Percentiles rank a stretch among this genome's conserved stretches.
Evolutionary conservation across 1,139 yeast genomes (phyloP).

Genomic region (Sugiyamaella sp.): DNA sequence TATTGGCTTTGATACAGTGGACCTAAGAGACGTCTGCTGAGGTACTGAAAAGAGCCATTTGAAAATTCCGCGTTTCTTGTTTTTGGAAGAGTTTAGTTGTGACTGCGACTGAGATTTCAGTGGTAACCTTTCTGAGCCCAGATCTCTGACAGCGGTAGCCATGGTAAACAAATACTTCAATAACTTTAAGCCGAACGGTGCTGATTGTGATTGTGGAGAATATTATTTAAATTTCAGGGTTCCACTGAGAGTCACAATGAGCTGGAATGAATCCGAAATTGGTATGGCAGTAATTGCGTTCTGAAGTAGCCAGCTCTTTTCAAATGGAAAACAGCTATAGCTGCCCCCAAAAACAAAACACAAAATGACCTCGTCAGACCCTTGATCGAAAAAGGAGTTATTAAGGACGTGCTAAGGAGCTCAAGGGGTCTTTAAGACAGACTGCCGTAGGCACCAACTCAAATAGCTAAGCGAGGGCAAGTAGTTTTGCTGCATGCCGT

Average conservation of each 20-base stretch:
- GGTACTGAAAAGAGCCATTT: slow-evolving; percentile 27
- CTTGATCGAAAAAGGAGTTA: too few relatives aligned
- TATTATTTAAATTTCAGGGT: too few relatives aligned
- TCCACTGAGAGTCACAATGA: too few relatives aligned
- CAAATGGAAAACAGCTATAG: too few relatives aligned
- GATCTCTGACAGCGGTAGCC: slow-evolving; percentile 1
- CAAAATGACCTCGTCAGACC: too few relatives aligned
- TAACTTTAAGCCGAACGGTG: background rate
- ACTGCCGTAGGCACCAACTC: background rate
- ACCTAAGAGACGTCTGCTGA: slow-evolving; percentile 15
- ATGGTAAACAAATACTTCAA: background rate
- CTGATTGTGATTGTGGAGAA: too few relatives aligned
- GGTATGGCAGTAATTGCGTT: too few relatives aligned
- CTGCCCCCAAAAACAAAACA: too few relatives aligned
- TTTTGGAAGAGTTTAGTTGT: slow-evolving; percentile 2
- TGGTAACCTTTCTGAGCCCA: background rate
- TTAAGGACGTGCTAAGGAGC: background rate
- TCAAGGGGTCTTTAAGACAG: background rate
- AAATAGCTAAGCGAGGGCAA: background rate
- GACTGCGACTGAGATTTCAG: slow-evolving; percentile 5
- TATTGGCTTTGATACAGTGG: slow-evolving; percentile 13
- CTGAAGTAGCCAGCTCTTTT: too few relatives aligned
- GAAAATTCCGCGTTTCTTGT: slow-evolving; percentile 26
- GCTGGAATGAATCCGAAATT: too few relatives aligned
- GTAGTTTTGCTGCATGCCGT: background rate